Base-by-base conservation (phyloP, 2,329 filamentous ascomycete species). In the Penicillium aurantiogriseum region DNA sequence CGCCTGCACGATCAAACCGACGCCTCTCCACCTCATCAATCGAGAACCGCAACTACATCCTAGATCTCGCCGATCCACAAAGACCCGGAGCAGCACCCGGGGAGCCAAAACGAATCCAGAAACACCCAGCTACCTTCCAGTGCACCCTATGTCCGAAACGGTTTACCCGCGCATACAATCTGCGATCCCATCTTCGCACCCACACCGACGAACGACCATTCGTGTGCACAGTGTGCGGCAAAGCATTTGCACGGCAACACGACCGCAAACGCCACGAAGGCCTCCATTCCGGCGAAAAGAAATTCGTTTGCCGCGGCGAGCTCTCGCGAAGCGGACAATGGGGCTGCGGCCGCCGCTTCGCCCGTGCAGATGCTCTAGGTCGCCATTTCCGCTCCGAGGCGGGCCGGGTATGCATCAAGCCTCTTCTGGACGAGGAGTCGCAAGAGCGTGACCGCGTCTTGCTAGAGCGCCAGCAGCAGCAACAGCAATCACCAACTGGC, bases 151-250 rank as follows among this genome's bases (percentile, higher is more conserved):
- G 94, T 67, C 92, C 94, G 0, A 99, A 99, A 76, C 87, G 91
- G 17, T 99, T 99, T 71, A 99, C 94, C 0, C 85, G 94, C 56
- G 94, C 94, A 0, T 99, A 99, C 77, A 99, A 99, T 70, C 79
- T 99, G 54, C 90, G 94, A 15, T 97, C 93, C 43, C 94, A 99
- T 77, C 77, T 97, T 58, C 89, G 94, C 46, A 99, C 94, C 0
- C 94, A 99, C 71, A 99, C 94, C 0, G 94, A 99, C 69, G 94
- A 99, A 79, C 85, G 94, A 47, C 94, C 94, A 0, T 99, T 97
- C 69, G 93, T 97, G 3, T 99, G 94, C 71, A 97, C 91, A 0
- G 91, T 97, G 9, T 99, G 94, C 67, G 91, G 91, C 51, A 99
- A 99, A 75, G 94, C 94, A 0, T 99, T 99, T 77, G 94, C 94